Base-by-base conservation (phyloP, 2,329 filamentous ascomycete genomes). In the Apiospora pterosperma region DNA sequence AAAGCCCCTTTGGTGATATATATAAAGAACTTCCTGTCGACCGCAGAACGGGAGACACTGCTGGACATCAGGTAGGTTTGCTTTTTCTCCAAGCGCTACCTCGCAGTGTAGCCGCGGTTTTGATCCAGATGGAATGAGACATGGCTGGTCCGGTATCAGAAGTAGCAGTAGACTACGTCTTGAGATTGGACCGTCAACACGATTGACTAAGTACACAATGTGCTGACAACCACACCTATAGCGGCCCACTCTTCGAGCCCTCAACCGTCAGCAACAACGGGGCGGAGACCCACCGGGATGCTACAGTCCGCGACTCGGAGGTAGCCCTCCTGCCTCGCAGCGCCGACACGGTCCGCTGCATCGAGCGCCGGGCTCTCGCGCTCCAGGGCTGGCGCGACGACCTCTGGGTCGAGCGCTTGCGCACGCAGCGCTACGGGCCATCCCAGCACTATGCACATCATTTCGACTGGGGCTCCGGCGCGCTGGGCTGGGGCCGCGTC, bases 351-450 rank as follows among this genome's bases (percentile, higher is more conserved):
- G 78, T 76, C 52, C 71, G 73, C 36, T 75, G 74, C 66, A 65
- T 85, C 66, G 83, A 85, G 74, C 73, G 74, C 36, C 81, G 83
- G 36, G 80, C 80, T 19, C 75, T 76, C 39, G 76, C 78, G 3
- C 71, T 86, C 52, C 84, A 86, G 71, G 84, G 84, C 68, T 85
- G 82, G 82, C 79, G 80, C n/a, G 75, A 79, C 42, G 81, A 85
- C 62, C 72, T 84, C 19, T 86, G 81, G 81, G 69, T 85, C 67
- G 84, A 86, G 72, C 77, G 82, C 4, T 75, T 85, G 61, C 79
- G 84, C 38, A 82, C 82, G 28, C 84, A 86, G 74, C 78, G 80
- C 34, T 86, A 86, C 68, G 70, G 70, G 8, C 72, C 77, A 1
- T 78, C 76, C 5, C 82, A 83, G 1, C 83, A 85, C 72, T 86